Evolutionary conservation across 306 rosid species (phyloP).

Genomic region (Dicorynia guianensis): DNA sequence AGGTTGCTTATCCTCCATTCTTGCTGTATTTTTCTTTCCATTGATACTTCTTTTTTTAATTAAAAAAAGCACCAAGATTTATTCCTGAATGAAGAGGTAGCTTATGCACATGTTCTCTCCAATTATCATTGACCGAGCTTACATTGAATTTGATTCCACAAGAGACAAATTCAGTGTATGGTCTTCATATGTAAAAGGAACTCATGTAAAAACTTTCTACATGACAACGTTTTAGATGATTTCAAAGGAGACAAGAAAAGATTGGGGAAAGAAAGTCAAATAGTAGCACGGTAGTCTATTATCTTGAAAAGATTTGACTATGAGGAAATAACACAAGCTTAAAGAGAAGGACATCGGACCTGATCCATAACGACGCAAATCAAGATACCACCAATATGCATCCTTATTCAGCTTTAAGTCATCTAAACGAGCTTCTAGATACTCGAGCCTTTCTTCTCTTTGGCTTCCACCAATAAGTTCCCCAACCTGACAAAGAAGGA

Average conservation of each 20-base stretch:
- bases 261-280: not conserved
- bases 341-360: conserved; percentile 57
- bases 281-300: not conserved
- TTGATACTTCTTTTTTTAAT: not conserved
- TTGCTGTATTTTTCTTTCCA: conserved; percentile 9
- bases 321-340: conserved; percentile 12
- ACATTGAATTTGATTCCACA: not conserved
- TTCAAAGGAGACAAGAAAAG: not conserved
- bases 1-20: not conserved
- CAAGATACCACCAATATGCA: conserved; percentile 97
- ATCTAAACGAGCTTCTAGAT: conserved; percentile 85
- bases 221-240: not conserved
- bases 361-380: conserved; percentile 97
- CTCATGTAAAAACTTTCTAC: not conserved
- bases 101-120: not conserved
- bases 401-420: conserved; percentile 83
- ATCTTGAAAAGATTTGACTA: conserved; percentile 9
- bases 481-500: conserved; percentile 67
- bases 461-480: conserved; percentile 99
- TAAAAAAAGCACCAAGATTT: not conserved
- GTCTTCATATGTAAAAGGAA: not conserved
- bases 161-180: not conserved
- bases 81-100: not conserved
- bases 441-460: conserved; percentile 91
- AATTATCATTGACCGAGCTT: not conserved